phyloP scores from a whole-genome alignment of 768 basidiomycete genomes.

The Rubroboletus satanas region DNA sequence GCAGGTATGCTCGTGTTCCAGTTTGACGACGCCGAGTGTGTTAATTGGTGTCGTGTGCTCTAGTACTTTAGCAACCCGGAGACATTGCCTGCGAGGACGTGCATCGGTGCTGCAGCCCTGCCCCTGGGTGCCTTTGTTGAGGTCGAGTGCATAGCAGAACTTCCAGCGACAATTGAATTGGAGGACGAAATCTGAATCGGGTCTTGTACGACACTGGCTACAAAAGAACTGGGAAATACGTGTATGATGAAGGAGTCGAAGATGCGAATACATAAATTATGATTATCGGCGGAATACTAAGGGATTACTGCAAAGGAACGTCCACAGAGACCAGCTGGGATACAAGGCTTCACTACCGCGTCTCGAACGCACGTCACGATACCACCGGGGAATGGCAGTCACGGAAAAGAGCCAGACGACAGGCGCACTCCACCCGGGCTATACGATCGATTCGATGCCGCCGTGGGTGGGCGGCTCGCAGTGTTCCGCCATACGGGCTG shows the following conservation, averaged over 20 bases:
- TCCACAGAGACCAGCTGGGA: background rate
- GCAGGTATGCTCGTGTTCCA: slow-evolving; percentile 21
- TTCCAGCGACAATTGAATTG: background rate
- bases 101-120: slow-evolving; percentile 51
- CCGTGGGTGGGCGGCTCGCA: slow-evolving; percentile 10
- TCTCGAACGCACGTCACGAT: slow-evolving; percentile 5
- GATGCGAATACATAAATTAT: background rate
- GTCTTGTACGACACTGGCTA: no score
- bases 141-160: slow-evolving; percentile 57
- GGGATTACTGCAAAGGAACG: background rate
- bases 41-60: background rate
- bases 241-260: background rate
- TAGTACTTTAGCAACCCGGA: slow-evolving; percentile 45
- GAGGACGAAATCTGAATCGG: no score
- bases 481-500: slow-evolving; percentile 36
- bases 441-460: slow-evolving; percentile 1
- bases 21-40: background rate
- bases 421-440: background rate
- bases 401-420: slow-evolving; percentile 6
- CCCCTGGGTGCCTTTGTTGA: slow-evolving; percentile 55
- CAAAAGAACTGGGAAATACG: no score
- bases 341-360: background rate
- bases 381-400: background rate
- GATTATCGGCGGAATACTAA: background rate
- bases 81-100: slow-evolving; percentile 53